Evolutionary conservation across 164 flowering plant genomes (phyloP), one percentile per base, ranked within the genome.

Genomic region (Umbilicus rupestris): DNA sequence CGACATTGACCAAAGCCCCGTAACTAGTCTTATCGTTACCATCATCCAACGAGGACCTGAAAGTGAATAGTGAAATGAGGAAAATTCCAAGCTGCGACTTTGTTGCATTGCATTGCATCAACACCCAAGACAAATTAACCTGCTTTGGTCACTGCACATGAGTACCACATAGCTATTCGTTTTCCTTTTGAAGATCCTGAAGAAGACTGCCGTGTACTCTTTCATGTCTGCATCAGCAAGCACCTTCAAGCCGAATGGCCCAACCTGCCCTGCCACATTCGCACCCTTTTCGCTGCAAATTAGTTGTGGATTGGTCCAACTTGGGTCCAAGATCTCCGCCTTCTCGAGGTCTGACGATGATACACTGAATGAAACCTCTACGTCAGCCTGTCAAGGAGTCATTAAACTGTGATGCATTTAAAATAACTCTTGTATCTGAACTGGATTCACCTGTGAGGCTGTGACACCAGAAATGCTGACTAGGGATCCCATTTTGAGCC

Each of bases 81-180:
- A 24, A 22, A 47, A 29, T 41, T 12, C 17, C 30, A n/a, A 1
- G 33, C 10, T 1, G n/a, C n/a, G 1, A 11, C 20, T 62, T 62
- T 62, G 12, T 62, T 62, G 26, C 26, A 2, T 16, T 0, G 1
- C 11, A 29, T 28, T 37, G 0, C 1, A 0, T n/a, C n/a, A n/a
- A n/a, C n/a, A n/a, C n/a, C n/a, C n/a, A n/a, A n/a, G n/a, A 3
- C 39, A 7, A 26, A 52, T 29, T 20, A 22, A 85, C 92, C 80
- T 83, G 83, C 85, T 86, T 65, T 80, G 85, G 69, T 87, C 92
- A 68, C 83, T 83, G 77, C 92, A 82, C 89, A 87, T 78, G 50
- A 87, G 80, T 33, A 85, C 85, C 62, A 77, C 78, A 71, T 60
- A 66, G 24, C 64, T 78, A 65, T 78, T 22, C 15, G 30, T 1